Evolutionary conservation across 2,329 filamentous ascomycete species (phyloP).

Genomic region (Pseudogymnoascus verrucosus): DNA sequence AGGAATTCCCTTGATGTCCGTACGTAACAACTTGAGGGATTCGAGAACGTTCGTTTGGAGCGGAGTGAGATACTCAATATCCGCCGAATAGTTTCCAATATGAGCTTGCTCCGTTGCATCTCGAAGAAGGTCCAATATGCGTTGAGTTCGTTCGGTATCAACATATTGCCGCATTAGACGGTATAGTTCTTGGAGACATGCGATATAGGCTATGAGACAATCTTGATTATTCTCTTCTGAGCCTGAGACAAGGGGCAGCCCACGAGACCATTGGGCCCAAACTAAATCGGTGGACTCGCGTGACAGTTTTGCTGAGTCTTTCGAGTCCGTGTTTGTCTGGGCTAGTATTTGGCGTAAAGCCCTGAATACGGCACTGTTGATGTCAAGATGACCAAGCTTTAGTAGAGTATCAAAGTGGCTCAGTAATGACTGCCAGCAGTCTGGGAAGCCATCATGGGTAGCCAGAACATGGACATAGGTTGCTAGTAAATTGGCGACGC

Average conservation of each 20-base stretch:
- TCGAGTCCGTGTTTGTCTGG: constrained; percentile 31
- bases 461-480: constrained; percentile 69
- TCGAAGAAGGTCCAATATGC: constrained; percentile 64
- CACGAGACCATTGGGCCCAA: constrained; percentile 64
- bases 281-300: constrained; percentile 47
- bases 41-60: constrained; percentile 64
- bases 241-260: constrained; percentile 44
- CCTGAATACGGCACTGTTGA: constrained; percentile 64
- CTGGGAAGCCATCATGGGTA: constrained; percentile 56
- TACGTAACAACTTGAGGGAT: constrained; percentile 58
- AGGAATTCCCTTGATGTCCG: constrained; percentile 56
- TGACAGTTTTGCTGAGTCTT: constrained; percentile 26
- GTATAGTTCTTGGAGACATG: constrained; percentile 69
- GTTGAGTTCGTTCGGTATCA: constrained; percentile 51
- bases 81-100: constrained; percentile 58
- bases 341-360: constrained; percentile 57
- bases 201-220: constrained; percentile 77
- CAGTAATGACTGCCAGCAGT: constrained; percentile 69
- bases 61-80: constrained; percentile 64
- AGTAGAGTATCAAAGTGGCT: constrained; percentile 58
- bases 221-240: constrained; percentile 59
- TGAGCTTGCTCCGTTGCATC: constrained; percentile 64
- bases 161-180: constrained; percentile 60
- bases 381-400: constrained; percentile 55
- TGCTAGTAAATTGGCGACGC: constrained; percentile 64